These are phyloP conservation scores for Cutaneotrichosporon mucoides DNA, from an alignment of 1,284 basidiomycete genomes.

Conservation along the genomic window DNA sequence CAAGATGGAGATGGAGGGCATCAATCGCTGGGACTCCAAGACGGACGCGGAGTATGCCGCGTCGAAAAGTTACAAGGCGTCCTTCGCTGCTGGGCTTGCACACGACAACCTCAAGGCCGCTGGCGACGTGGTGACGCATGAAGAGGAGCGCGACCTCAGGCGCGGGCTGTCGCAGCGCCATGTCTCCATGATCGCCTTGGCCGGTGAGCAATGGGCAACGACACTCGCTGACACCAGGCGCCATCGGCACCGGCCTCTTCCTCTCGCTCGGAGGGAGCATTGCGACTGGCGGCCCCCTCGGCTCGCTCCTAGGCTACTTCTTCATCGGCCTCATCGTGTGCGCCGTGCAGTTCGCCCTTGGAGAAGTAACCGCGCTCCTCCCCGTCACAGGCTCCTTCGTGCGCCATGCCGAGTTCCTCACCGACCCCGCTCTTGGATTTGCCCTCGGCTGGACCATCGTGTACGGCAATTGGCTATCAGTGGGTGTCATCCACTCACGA, in stretches of 20 bases:
- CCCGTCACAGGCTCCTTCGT: conserved; percentile 31
- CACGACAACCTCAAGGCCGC: neutral
- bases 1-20: too few species aligned
- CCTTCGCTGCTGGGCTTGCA: too few species aligned
- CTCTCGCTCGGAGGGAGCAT: conserved; percentile 63
- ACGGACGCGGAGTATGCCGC: too few species aligned
- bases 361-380: conserved; percentile 25
- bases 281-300: conserved; percentile 48
- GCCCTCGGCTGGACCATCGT: conserved; percentile 34
- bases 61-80: too few species aligned
- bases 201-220: conserved; percentile 14
- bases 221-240: conserved; percentile 11
- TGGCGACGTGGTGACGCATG: neutral
- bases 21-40: too few species aligned
- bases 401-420: conserved; percentile 25
- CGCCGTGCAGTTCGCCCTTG: conserved; percentile 26
- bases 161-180: conserved; percentile 29
- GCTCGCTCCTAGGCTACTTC: conserved; percentile 24
- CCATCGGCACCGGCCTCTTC: conserved; percentile 63
- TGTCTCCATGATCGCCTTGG: conserved; percentile 34
- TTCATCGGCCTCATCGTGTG: conserved; percentile 27
- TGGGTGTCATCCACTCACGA: neutral
- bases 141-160: conserved; percentile 22
- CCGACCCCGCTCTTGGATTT: conserved; percentile 33
- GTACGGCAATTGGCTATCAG: conserved; percentile 26